phyloP scores from a whole-genome alignment of 495 filamentous ascomycete genomes.

The Podospora pseudopauciseta region DNA sequence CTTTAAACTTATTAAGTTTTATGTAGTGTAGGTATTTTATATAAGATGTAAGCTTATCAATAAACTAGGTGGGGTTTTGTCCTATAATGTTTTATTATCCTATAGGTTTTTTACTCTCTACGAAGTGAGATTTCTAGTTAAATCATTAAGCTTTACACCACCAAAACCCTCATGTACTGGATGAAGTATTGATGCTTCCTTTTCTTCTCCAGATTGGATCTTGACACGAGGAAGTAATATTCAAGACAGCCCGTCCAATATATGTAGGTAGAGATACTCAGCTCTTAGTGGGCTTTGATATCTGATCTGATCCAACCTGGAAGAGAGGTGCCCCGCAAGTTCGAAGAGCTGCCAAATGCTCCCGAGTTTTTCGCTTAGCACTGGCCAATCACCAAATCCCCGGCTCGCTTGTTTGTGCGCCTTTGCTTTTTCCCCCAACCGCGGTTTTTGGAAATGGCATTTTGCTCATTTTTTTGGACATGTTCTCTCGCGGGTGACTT shows the following conservation, averaged over 20 bases:
- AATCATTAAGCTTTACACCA: too few relatives aligned
- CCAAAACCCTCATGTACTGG: too few relatives aligned
- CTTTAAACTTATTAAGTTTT: too few relatives aligned
- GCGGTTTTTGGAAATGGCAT: conserved; percentile 3
- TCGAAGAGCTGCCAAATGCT: conserved; percentile 1
- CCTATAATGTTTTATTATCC: too few relatives aligned
- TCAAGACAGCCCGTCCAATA: not conserved
- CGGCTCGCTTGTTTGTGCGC: conserved; percentile 44
- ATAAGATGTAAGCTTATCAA: too few relatives aligned
- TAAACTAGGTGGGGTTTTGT: too few relatives aligned
- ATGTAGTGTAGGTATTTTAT: too few relatives aligned
- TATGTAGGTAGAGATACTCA: not conserved
- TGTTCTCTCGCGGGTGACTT: not conserved
- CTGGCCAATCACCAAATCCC: conserved; percentile 44
- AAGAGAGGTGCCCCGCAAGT: not conserved
- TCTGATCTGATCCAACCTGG: not conserved
- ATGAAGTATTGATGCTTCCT: too few relatives aligned
- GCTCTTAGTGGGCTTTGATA: not conserved
- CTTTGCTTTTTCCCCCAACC: conserved; percentile 11
- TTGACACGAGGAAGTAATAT: too few relatives aligned
- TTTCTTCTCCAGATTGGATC: too few relatives aligned
- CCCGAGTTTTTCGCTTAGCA: conserved; percentile 41
- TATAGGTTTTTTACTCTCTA: too few relatives aligned
- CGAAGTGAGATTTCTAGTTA: too few relatives aligned
- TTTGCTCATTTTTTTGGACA: not conserved